These are phyloP conservation scores for Trypanosoma platydactyli DNA, from an alignment of 208 protist genomes.

Conservation along the genomic window DNA sequence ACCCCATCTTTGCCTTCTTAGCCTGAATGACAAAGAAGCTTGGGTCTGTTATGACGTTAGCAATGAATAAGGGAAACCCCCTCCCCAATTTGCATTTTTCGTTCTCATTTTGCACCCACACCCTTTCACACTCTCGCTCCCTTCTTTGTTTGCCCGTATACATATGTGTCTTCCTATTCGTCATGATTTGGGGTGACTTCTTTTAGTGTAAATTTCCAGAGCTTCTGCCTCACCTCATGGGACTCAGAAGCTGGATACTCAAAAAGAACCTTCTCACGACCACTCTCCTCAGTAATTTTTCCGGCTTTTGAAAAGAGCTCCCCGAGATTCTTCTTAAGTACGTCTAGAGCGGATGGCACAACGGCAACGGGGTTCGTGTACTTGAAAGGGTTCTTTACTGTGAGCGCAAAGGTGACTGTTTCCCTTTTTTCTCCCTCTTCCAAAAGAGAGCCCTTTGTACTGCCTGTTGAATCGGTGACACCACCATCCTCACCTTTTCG, in stretches of 20 bases:
- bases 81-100: not conserved
- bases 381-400: slow-evolving; percentile 71
- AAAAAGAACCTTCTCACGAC: slow-evolving; percentile 61
- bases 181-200: slow-evolving; percentile 35
- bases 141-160: slow-evolving; percentile 1
- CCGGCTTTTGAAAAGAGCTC: slow-evolving; percentile 35
- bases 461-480: slow-evolving; percentile 5
- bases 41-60: not conserved
- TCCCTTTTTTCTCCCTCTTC: slow-evolving; percentile 1
- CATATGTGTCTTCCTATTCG: not conserved
- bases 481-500: slow-evolving; percentile 11
- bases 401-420: slow-evolving; percentile 40
- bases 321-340: slow-evolving; percentile 52
- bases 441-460: not conserved
- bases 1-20: not conserved
- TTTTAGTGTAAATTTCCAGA: slow-evolving; percentile 86
- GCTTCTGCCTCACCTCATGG: slow-evolving; percentile 66
- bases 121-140: not conserved
- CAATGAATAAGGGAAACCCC: not conserved
- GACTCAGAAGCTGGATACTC: slow-evolving; percentile 34
- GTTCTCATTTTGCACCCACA: not conserved
- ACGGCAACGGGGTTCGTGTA: slow-evolving; percentile 47
- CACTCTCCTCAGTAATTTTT: slow-evolving; percentile 23
- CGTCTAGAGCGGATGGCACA: slow-evolving; percentile 61
- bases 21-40: not conserved